These are phyloP conservation scores for Cytospora mali DNA, from an alignment of 2,329 filamentous ascomycete species.

Conservation along the genomic window DNA sequence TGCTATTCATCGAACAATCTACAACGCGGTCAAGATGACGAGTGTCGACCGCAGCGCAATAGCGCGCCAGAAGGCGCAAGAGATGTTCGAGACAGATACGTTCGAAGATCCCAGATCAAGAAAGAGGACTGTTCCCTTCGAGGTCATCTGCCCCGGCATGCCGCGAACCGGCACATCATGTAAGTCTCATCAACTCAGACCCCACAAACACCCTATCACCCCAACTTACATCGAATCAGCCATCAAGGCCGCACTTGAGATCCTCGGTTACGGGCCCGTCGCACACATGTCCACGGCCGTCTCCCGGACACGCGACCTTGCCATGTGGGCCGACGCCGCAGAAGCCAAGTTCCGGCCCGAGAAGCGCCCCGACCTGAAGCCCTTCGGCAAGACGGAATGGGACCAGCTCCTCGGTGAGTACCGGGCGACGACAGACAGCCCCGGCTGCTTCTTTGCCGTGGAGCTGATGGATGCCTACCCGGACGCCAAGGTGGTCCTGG, in stretches of 20 bases:
- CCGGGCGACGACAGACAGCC: slow-evolving; percentile 20
- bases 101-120: slow-evolving; percentile 20
- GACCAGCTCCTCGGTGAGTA: slow-evolving; percentile 24
- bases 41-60: slow-evolving; percentile 20
- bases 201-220: neutral
- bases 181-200: neutral
- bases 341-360: slow-evolving; percentile 24
- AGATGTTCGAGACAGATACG: slow-evolving; percentile 23
- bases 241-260: slow-evolving; percentile 22
- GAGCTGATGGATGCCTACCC: slow-evolving; percentile 48
- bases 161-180: slow-evolving; percentile 20
- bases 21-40: slow-evolving; percentile 2
- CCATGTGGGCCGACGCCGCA: slow-evolving; percentile 21
- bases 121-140: slow-evolving; percentile 17
- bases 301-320: slow-evolving; percentile 20
- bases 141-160: slow-evolving; percentile 22
- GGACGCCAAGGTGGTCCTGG: slow-evolving; percentile 46
- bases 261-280: slow-evolving; percentile 21
- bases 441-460: slow-evolving; percentile 25
- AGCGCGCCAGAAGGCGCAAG: slow-evolving; percentile 16
- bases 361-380: slow-evolving; percentile 13
- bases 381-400: slow-evolving; percentile 23
- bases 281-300: slow-evolving; percentile 25
- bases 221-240: neutral
- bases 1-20: neutral